Evolutionary conservation across 2,329 filamentous ascomycete species (phyloP), one percentile per base, ranked within the genome.

Genomic region (Neoascochyta sp.): DNA sequence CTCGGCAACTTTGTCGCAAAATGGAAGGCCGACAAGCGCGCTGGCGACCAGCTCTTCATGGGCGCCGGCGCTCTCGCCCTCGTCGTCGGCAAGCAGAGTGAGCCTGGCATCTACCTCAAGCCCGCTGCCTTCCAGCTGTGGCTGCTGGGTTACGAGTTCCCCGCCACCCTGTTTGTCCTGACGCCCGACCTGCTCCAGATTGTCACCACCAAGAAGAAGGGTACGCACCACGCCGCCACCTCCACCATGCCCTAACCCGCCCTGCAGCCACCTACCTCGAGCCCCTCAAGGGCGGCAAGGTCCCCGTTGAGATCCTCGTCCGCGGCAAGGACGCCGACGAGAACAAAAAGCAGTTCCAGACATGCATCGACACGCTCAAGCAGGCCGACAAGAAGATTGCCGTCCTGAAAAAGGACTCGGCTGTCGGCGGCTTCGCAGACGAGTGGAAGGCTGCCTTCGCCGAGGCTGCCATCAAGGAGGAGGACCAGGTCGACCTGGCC

Each of bases 91-190:
- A 98, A 95, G 72, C 88, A 88, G 43, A 61, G 59, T 31, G 89
- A 95, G 56, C 76, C 78, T 22, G 83, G 82, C 43, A 81, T 83
- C 53, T 95, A 94, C 54, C 81, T 90, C 67, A 98, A 98, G 74
- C 94, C 89, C 57, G 95, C 95, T 64, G 88, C 92, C 13, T 83
- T 95, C 66, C 92, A 96, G 89, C 94, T 96, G 67, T 98, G 93
- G 93, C 75, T 98, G 32, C 78, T 98, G 41, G 92, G 92, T 54
- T 98, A 98, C 72, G 92, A 98, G 64, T 98, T 98, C 58, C 92
- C 92, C 18, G 89, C 90, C 21, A 98, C 92, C 0, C 73, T 98
- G 43, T 87, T 98, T 73, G 75, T 98, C 29, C 81, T 98, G 62
- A 96, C 90, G 1, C 70, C 81, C 39, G 92, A 96, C 40, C 80